phyloP scores from a whole-genome alignment of 2,329 filamentous ascomycete genomes.

The Escovopsis sp. region DNA sequence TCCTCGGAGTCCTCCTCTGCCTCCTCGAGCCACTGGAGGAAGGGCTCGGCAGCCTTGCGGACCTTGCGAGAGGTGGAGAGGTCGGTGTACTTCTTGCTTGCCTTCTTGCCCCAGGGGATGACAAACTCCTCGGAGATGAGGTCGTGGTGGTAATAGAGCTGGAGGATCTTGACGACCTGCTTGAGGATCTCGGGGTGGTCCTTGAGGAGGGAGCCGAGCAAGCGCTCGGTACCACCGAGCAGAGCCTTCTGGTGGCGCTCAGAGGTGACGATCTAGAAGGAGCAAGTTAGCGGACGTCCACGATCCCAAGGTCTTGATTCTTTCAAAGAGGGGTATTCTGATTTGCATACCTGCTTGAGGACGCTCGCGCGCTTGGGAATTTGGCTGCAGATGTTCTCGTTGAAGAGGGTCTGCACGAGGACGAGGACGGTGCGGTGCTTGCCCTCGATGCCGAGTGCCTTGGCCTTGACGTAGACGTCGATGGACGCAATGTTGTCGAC shows the following conservation, averaged over 20 bases:
- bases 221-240: constrained; percentile 86
- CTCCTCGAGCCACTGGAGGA: constrained; percentile 85
- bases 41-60: constrained; percentile 83
- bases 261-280: constrained; percentile 51
- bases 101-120: constrained; percentile 82
- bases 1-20: constrained; percentile 46
- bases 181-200: constrained; percentile 63
- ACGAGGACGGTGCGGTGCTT: constrained; percentile 92
- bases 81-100: constrained; percentile 97
- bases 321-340: no score
- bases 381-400: constrained; percentile 78
- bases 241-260: constrained; percentile 94
- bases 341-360: constrained; percentile 61
- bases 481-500: constrained; percentile 74
- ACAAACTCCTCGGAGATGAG: constrained; percentile 78
- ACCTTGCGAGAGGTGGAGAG: constrained; percentile 83
- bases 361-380: constrained; percentile 71
- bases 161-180: constrained; percentile 72
- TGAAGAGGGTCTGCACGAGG: constrained; percentile 84
- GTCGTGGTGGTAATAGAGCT: constrained; percentile 83
- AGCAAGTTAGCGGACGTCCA: background rate
- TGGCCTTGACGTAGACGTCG: constrained; percentile 90
- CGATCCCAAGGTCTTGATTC: background rate
- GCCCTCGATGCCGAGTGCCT: constrained; percentile 83
- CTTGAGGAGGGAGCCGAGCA: constrained; percentile 56